Evolutionary conservation across 1,284 basidiomycete species (phyloP).

Genomic region (Rhodotorula sp.): DNA sequence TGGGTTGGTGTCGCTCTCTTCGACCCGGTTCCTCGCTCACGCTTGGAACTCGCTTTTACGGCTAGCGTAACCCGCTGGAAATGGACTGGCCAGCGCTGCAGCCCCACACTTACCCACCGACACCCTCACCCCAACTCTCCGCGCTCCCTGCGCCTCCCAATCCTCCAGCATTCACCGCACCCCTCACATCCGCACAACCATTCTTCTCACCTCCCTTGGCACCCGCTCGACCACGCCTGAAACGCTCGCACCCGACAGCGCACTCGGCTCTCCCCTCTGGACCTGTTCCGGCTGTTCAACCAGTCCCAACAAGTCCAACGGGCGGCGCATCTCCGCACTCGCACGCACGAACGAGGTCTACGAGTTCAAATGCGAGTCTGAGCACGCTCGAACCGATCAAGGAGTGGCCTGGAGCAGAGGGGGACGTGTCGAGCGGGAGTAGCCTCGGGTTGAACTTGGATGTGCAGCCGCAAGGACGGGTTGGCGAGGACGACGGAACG

Average conservation of each 20-base stretch:
- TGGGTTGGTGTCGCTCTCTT: no score
- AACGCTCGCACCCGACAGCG: slow-evolving; percentile 15
- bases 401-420: slow-evolving; percentile 11
- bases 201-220: not conserved
- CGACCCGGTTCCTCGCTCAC: no score
- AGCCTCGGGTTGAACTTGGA: slow-evolving; percentile 1
- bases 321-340: not conserved
- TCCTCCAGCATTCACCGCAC: not conserved
- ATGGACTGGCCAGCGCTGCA: no score
- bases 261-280: not conserved
- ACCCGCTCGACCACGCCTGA: slow-evolving; percentile 9
- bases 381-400: not conserved
- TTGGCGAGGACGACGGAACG: not conserved
- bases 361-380: not conserved
- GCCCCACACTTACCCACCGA: no score
- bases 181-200: not conserved
- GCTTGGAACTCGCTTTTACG: no score
- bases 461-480: not conserved
- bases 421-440: not conserved
- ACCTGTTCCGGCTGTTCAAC: not conserved
- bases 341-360: not conserved
- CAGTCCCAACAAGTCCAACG: not conserved
- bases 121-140: not conserved
- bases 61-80: no score
- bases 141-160: not conserved